These are phyloP conservation scores for Nicotiana undulata DNA, from an alignment of 257 asterid genomes.

Conservation along the genomic window DNA sequence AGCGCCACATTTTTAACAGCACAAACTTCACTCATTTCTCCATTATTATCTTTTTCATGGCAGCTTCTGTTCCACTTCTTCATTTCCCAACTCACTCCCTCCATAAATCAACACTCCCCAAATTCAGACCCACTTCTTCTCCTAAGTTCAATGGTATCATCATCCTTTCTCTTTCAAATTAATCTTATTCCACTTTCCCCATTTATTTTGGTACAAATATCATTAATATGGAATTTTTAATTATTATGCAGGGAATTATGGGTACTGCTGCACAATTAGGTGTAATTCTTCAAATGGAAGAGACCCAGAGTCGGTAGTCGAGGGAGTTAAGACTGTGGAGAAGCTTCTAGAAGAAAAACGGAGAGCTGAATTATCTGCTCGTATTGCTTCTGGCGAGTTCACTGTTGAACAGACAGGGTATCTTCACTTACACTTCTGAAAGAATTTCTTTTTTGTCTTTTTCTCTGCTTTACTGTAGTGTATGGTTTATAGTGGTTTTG, in stretches of 20 bases:
- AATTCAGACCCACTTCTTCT: conserved; percentile 4
- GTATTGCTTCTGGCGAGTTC: conserved; percentile 80
- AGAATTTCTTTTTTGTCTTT: not conserved
- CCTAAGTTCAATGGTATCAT: conserved; percentile 7
- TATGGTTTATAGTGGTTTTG: not conserved
- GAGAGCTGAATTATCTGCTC: conserved; percentile 75
- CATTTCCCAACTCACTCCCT: conserved; percentile 38
- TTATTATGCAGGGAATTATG: conserved; percentile 31
- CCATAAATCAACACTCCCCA: conserved; percentile 13
- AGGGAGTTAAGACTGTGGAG: conserved; percentile 50
- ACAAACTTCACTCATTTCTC: conserved; percentile 7
- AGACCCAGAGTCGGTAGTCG: conserved; percentile 23
- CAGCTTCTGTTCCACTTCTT: conserved; percentile 41
- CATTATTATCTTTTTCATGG: conserved; percentile 29
- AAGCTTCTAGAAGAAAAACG: conserved; percentile 55
- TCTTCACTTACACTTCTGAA: not conserved
- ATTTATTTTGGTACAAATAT: not conserved
- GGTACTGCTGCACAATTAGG: conserved; percentile 25
- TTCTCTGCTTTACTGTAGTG: not conserved
- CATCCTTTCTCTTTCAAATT: not conserved
- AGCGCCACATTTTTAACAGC: conserved; percentile 7
- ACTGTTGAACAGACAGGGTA: conserved; percentile 72
- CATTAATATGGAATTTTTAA: not conserved
- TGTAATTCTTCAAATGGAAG: conserved; percentile 49
- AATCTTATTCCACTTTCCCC: no score